Evolutionary conservation across 2,329 filamentous ascomycete species (phyloP), one percentile per base, ranked within the genome.

Genomic region (Bipolaris gigantea): DNA sequence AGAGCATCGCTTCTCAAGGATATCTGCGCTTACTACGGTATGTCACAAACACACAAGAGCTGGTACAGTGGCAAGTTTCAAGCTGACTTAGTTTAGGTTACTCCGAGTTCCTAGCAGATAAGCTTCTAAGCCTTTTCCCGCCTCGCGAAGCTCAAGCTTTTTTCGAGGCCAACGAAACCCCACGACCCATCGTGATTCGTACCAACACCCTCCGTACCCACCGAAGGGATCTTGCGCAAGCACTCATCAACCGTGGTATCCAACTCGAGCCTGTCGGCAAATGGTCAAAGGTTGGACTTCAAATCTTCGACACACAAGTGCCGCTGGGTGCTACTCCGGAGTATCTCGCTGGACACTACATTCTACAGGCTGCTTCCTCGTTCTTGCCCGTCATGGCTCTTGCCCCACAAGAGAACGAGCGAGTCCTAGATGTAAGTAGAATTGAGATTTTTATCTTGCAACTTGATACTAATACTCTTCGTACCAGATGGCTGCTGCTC

Each of bases 371-470:
- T 0, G 94, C 94, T 0, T 95, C 90, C 5, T 97, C 92, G 16
- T 99, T 99, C 80, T 83, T 99, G 45, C 94, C 94, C 60, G 94
- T 97, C 69, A 97, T 99, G 92, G 93, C 94, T 9, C 84, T 99
- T 11, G 92, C 90, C 5, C 94, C 94, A 0, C 93, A 97, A 76
- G 90, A 96, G 75, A 83, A 92, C 65, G 93, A 99, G 79, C 86
- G 94, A 33, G 84, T 95, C 46, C 86, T 99, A 50, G 93, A 96
- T 81, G 88, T 97, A 92, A 91, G 94, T 47, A 88, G 93, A 62
- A 92, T 92, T 57, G 92, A 92, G 56, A 11, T 8, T 23, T 10
- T 5, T 2, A 16, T 9, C 5, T 11, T 30, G 23, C 5, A 6
- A 32, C 11, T 15, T n/a, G 48, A 30, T 4, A 16, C 47, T 49